phyloP scores from a whole-genome alignment of 1,284 basidiomycete species.

The Microbotryomycetes sp. region DNA sequence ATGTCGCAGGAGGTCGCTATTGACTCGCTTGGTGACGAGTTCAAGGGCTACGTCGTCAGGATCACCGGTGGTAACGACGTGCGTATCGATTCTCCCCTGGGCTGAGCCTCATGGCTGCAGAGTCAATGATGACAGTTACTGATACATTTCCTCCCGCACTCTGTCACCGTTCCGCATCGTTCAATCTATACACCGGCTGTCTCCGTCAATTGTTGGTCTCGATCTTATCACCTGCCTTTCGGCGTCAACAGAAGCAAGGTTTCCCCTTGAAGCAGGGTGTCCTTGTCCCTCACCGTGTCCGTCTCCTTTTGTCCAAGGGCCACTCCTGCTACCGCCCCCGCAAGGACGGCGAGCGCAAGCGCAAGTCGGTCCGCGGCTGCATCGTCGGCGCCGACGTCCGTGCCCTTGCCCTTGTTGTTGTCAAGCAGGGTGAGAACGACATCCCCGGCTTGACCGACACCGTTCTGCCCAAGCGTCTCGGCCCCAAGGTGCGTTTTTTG shows the following conservation, averaged over 20 bases:
- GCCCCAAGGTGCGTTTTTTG: constrained; percentile 55
- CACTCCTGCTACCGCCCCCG: constrained; percentile 96
- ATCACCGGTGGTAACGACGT: constrained; percentile 95
- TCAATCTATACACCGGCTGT: neutral
- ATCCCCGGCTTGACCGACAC: constrained; percentile 89
- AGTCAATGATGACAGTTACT: neutral
- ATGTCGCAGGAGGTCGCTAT: constrained; percentile 91
- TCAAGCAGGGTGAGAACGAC: constrained; percentile 92
- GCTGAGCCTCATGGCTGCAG: neutral
- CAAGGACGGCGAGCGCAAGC: constrained; percentile 90
- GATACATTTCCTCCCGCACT: neutral
- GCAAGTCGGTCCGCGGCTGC: constrained; percentile 97
- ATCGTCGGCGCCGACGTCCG: constrained; percentile 95
- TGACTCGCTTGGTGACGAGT: constrained; percentile 90
- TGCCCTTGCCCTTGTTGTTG: constrained; percentile 86
- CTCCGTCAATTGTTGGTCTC: neutral
- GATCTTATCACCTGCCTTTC: no score
- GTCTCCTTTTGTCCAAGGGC: constrained; percentile 86
- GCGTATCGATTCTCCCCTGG: neutral
- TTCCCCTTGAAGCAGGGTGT: constrained; percentile 98
- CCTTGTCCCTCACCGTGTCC: constrained; percentile 86
- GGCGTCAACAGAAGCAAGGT: constrained; percentile 50
- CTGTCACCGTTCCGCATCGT: neutral
- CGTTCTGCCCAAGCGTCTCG: constrained; percentile 89
- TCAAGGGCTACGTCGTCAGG: constrained; percentile 93